Percentiles rank a stretch among this genome's conserved stretches.
phyloP scores from a whole-genome alignment of 305 asterid genomes.

The Solanum hybrid region DNA sequence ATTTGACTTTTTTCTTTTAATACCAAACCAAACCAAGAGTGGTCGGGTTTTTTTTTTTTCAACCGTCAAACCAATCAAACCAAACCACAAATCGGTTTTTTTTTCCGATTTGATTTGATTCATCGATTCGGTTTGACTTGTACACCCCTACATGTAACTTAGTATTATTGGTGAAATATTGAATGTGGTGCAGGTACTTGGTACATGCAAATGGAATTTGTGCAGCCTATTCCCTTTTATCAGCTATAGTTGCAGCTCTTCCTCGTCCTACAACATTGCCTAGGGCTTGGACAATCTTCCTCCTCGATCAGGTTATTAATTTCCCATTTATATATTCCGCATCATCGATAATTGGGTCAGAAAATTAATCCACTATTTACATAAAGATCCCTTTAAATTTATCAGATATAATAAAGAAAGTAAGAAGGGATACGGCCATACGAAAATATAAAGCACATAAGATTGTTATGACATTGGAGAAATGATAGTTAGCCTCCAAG shows the following conservation, averaged over 20 bases:
- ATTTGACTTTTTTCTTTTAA: too few relatives aligned
- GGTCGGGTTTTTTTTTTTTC: too few relatives aligned
- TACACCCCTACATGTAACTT: not conserved
- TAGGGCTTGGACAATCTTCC: slow-evolving; percentile 76
- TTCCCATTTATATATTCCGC: not conserved
- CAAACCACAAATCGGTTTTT: too few relatives aligned
- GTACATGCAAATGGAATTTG: slow-evolving; percentile 90
- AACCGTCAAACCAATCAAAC: too few relatives aligned
- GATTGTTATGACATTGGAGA: not conserved
- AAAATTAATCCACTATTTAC: not conserved
- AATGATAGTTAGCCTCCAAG: not conserved
- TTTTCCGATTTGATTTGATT: too few relatives aligned
- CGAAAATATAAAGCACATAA: not conserved
- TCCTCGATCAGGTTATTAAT: slow-evolving; percentile 66
- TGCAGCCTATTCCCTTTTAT: slow-evolving; percentile 81
- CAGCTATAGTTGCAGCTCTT: slow-evolving; percentile 62
- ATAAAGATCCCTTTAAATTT: not conserved
- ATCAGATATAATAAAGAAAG: not conserved
- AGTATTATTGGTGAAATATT: not conserved
- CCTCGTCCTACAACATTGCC: slow-evolving; percentile 64
- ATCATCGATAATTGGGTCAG: not conserved
- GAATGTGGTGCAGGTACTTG: slow-evolving; percentile 32
- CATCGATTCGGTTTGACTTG: too few relatives aligned
- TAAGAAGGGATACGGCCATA: not conserved
- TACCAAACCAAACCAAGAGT: too few relatives aligned